Percentiles rank a stretch among this genome's conserved stretches.
These are phyloP conservation scores for Coleophoma eucalyptorum DNA, from an alignment of 2,329 filamentous ascomycete genomes.

Conservation along the genomic window DNA sequence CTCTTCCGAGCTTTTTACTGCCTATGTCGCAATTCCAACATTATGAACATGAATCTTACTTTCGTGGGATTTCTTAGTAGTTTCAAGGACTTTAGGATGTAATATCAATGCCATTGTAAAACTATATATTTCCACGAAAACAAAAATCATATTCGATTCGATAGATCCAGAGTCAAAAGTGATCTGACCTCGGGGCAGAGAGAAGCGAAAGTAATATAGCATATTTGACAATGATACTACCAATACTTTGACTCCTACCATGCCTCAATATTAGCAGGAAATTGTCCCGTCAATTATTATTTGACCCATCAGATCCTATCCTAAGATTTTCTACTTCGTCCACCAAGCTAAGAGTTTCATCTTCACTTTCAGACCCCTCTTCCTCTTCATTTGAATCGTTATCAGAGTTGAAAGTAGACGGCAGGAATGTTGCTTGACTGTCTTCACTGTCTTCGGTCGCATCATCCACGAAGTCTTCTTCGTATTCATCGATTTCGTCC, in stretches of 20 bases:
- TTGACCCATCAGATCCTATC: background rate
- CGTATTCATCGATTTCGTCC: background rate
- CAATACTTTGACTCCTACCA: no score
- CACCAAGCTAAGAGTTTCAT: conserved; percentile 28
- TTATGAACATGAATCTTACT: no score
- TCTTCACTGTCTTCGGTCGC: conserved; percentile 14
- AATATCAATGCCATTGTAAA: no score
- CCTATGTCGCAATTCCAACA: no score
- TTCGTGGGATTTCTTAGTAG: no score
- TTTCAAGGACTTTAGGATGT: no score
- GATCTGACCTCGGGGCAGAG: no score
- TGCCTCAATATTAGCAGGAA: background rate
- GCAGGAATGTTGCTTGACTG: conserved; percentile 1
- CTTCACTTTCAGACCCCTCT: conserved; percentile 26
- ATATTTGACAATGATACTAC: no score
- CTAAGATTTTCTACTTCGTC: background rate
- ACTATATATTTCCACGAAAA: no score
- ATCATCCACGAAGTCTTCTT: conserved; percentile 1
- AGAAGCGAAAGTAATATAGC: no score
- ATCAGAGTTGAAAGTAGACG: background rate
- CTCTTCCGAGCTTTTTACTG: conserved; percentile 28
- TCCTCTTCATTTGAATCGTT: conserved; percentile 13
- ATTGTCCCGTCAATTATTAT: background rate
- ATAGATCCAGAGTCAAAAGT: no score
- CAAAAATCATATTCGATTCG: no score